These are phyloP conservation scores for Fonsecaea pedrosoi DNA, from an alignment of 2,329 filamentous ascomycete species.

Conservation along the genomic window DNA sequence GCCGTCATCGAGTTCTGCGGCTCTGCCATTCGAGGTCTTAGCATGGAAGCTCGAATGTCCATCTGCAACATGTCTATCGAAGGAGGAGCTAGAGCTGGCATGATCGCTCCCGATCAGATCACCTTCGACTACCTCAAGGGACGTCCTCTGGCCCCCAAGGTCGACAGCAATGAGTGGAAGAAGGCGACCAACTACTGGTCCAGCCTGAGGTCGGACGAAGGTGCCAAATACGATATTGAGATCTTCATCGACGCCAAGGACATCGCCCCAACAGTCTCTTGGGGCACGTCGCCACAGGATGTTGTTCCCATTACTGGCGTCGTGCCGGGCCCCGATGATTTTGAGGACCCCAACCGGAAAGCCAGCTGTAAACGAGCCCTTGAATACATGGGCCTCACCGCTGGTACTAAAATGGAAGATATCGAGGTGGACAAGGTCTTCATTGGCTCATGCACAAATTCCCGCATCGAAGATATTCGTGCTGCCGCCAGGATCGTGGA, in stretches of 20 bases:
- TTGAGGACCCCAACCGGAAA: slow-evolving; percentile 80
- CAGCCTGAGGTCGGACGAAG: slow-evolving; percentile 81
- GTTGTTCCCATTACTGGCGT: slow-evolving; percentile 90
- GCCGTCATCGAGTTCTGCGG: slow-evolving; percentile 97
- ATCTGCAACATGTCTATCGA: slow-evolving; percentile 99
- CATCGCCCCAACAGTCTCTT: slow-evolving; percentile 90
- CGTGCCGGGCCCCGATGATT: slow-evolving; percentile 91
- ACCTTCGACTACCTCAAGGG: slow-evolving; percentile 97
- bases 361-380: slow-evolving; percentile 78
- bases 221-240: slow-evolving; percentile 86
- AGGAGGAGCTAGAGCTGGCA: slow-evolving; percentile 90
- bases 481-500: slow-evolving; percentile 85
- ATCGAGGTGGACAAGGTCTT: slow-evolving; percentile 94
- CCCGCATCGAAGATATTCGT: slow-evolving; percentile 92
- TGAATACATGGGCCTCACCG: slow-evolving; percentile 92
- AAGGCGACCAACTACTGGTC: slow-evolving; percentile 88
- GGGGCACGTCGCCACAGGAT: slow-evolving; percentile 96
- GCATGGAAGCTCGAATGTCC: slow-evolving; percentile 98
- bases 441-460: slow-evolving; percentile 97
- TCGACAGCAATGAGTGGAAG: slow-evolving; percentile 86
- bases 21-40: slow-evolving; percentile 84
- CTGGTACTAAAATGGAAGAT: slow-evolving; percentile 91
- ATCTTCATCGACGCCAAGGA: slow-evolving; percentile 91
- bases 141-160: slow-evolving; percentile 83
- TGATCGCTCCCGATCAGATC: slow-evolving; percentile 92